phyloP scores from a whole-genome alignment of 2,329 filamentous ascomycete genomes.

The Eutypella sp. region DNA sequence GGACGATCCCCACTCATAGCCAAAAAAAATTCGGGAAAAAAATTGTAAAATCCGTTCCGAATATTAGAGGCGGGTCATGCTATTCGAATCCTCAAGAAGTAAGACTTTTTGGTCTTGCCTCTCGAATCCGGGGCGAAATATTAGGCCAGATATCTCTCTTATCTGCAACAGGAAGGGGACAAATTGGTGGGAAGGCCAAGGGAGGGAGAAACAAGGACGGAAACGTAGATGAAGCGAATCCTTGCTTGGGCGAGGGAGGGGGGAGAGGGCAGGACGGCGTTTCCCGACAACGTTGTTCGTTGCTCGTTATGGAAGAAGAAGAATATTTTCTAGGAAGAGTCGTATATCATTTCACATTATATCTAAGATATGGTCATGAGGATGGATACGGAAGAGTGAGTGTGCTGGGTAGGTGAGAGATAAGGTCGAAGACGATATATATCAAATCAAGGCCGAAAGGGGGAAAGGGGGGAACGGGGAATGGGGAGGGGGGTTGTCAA shows the following conservation, averaged over 20 bases:
- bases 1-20: slow-evolving; percentile 61
- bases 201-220: not conserved
- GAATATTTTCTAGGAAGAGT: slow-evolving; percentile 10
- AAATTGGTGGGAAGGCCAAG: not conserved
- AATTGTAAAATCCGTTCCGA: slow-evolving; percentile 10
- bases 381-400: not conserved
- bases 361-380: slow-evolving; percentile 1
- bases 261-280: not conserved
- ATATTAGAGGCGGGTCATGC: slow-evolving; percentile 3
- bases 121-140: slow-evolving; percentile 7
- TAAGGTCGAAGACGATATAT: too few relatives aligned
- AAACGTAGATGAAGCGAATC: not conserved
- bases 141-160: too few relatives aligned
- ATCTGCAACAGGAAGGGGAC: too few relatives aligned
- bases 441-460: too few relatives aligned
- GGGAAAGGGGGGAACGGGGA: too few relatives aligned
- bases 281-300: not conserved
- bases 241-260: not conserved
- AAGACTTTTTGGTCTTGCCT: slow-evolving; percentile 3
- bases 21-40: too few relatives aligned
- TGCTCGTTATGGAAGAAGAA: slow-evolving; percentile 6
- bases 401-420: not conserved
- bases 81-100: slow-evolving; percentile 1
- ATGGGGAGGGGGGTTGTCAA: too few relatives aligned
- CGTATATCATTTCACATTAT: slow-evolving; percentile 18